A percentile compares a stretch with the other conserved stretches of the same genome.
Evolutionary conservation across 2,329 filamentous ascomycete species (phyloP).

Genomic region (Trichophyton mentagrophytes): DNA sequence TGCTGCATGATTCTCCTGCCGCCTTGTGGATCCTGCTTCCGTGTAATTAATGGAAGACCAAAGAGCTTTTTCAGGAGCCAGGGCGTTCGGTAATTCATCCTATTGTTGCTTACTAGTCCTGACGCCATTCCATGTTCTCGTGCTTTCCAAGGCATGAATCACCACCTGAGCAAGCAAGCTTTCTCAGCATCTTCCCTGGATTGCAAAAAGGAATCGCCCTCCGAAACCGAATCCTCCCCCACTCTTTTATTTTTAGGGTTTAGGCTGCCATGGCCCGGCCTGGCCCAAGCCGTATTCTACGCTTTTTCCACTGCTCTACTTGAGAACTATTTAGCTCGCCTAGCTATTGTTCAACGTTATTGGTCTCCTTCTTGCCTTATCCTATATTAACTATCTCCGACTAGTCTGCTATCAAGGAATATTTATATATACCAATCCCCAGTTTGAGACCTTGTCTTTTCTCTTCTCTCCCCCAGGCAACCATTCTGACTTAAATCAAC

Average conservation of each 20-base stretch:
- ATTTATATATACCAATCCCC: background rate
- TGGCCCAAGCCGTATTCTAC: background rate
- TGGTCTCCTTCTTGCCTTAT: background rate
- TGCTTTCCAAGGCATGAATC: background rate
- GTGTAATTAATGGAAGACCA: background rate
- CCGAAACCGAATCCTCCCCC: background rate
- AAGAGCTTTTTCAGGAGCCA: background rate
- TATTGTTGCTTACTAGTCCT: background rate
- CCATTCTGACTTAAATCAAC: background rate
- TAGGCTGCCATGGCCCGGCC: slow-evolving; percentile 3
- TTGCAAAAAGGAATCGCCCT: background rate
- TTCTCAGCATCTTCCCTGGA: background rate
- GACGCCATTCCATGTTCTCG: background rate
- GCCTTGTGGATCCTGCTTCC: background rate
- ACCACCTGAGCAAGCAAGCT: background rate
- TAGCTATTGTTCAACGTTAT: background rate
- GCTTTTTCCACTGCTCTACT: background rate
- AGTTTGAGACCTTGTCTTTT: background rate
- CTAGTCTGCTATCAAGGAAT: background rate
- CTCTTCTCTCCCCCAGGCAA: background rate
- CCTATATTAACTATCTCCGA: background rate
- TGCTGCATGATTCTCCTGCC: background rate
- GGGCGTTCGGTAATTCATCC: background rate
- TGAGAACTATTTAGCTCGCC: too few species aligned
- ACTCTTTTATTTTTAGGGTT: background rate